A percentile compares a stretch with the other conserved stretches of the same genome.
These are phyloP conservation scores for Amanita jacksonii DNA, from an alignment of 768 basidiomycete genomes.

Conservation along the genomic window DNA sequence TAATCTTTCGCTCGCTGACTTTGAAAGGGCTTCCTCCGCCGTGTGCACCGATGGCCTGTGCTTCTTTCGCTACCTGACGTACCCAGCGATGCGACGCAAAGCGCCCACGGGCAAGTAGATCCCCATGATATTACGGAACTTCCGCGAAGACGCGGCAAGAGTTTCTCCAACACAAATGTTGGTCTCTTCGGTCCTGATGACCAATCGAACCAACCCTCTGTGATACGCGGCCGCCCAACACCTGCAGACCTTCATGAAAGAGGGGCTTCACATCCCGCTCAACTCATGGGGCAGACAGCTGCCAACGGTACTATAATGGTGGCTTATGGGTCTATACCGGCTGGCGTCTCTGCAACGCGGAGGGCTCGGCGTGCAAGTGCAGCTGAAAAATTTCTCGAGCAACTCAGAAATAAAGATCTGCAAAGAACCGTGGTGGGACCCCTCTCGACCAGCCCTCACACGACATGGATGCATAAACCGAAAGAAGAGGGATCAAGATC, in stretches of 20 bases:
- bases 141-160: slow-evolving; percentile 29
- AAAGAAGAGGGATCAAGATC: slow-evolving; percentile 18
- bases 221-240: slow-evolving; percentile 17
- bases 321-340: slow-evolving; percentile 12
- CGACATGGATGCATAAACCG: slow-evolving; percentile 37
- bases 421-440: slow-evolving; percentile 29
- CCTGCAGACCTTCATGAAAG: slow-evolving; percentile 17
- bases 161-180: slow-evolving; percentile 21
- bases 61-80: slow-evolving; percentile 31
- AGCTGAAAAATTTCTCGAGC: slow-evolving; percentile 61
- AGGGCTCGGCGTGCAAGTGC: slow-evolving; percentile 49
- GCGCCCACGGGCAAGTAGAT: neutral
- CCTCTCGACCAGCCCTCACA: slow-evolving; percentile 26
- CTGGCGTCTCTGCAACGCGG: slow-evolving; percentile 24
- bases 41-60: slow-evolving; percentile 91
- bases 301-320: neutral
- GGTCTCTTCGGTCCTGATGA: slow-evolving; percentile 14
- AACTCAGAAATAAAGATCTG: slow-evolving; percentile 48
- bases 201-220: slow-evolving; percentile 11
- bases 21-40: slow-evolving; percentile 87
- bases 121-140: no score
- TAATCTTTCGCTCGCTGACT: neutral
- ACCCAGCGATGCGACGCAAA: neutral
- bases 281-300: neutral
- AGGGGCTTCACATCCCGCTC: slow-evolving; percentile 7